These are phyloP conservation scores for Pleurotus tuoliensis DNA, from an alignment of 768 basidiomycete species.

Conservation along the genomic window DNA sequence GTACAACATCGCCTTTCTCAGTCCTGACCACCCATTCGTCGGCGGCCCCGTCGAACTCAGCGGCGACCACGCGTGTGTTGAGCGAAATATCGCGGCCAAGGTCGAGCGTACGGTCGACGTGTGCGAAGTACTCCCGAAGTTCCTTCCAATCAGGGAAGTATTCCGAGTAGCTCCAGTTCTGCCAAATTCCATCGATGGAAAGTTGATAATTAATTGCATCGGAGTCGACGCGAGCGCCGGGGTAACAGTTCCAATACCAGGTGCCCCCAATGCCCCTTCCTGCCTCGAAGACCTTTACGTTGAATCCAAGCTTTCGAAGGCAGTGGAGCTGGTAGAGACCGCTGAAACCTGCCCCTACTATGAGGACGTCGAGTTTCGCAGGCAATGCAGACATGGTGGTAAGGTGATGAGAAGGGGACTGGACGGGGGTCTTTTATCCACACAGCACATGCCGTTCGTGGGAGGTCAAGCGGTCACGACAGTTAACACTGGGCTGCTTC, in stretches of 20 bases:
- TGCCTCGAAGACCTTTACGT: neutral
- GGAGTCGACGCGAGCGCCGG: conserved; percentile 5
- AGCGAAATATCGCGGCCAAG: conserved; percentile 18
- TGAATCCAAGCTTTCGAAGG: neutral
- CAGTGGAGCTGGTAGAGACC: neutral
- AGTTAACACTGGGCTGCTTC: no score
- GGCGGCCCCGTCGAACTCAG: conserved; percentile 13
- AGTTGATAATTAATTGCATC: neutral
- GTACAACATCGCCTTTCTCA: conserved; percentile 2
- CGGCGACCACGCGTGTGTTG: conserved; percentile 18
- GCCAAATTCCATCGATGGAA: conserved; percentile 5
- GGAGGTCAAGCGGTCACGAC: no score
- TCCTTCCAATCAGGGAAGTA: neutral
- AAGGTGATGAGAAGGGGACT: no score
- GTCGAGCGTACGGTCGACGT: conserved; percentile 20
- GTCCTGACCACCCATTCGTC: conserved; percentile 12
- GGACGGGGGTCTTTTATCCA: no score
- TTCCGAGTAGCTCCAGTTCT: neutral
- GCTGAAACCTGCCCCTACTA: conserved; percentile 1
- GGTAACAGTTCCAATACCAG: conserved; percentile 6
- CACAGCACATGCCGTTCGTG: no score
- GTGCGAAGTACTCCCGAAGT: conserved; percentile 18
- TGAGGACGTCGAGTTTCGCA: neutral
- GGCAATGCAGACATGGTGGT: no score
- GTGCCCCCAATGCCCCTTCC: conserved; percentile 15